Percentiles rank a stretch among this genome's conserved stretches.
phyloP scores from a whole-genome alignment of 2,329 filamentous ascomycete species.

The Trichophaea hybrida region DNA sequence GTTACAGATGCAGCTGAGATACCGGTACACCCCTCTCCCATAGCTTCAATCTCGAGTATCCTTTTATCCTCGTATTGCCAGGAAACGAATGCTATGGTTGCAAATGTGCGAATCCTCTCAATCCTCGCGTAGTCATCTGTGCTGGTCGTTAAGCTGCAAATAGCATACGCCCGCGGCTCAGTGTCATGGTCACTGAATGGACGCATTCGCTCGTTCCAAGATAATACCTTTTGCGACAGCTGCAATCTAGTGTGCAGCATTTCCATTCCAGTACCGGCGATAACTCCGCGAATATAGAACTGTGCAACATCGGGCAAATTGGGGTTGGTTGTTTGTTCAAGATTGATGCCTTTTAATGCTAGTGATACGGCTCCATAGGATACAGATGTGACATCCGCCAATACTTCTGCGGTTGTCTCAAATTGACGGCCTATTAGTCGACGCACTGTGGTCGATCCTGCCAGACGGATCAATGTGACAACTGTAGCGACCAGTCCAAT shows the following conservation, averaged over 20 bases:
- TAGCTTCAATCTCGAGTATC: not conserved
- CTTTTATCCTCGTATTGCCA: not conserved
- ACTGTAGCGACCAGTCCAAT: slow-evolving; percentile 18
- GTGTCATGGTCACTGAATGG: no score
- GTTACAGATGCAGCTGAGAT: not conserved
- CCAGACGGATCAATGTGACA: slow-evolving; percentile 13
- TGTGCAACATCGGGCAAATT: not conserved
- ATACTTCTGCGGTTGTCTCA: slow-evolving; percentile 11
- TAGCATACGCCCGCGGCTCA: not conserved
- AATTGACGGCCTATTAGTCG: slow-evolving; percentile 16
- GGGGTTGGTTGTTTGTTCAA: not conserved
- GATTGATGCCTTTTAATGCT: slow-evolving; percentile 2
- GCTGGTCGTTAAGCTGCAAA: not conserved
- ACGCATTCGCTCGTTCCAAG: not conserved
- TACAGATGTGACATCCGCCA: slow-evolving; percentile 16
- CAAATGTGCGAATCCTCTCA: not conserved
- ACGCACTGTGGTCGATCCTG: slow-evolving; percentile 1
- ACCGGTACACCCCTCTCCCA: not conserved
- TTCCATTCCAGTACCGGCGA: not conserved
- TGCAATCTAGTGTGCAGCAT: not conserved
- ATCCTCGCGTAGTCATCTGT: not conserved
- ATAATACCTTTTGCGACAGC: not conserved
- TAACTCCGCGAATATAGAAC: not conserved
- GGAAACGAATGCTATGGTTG: not conserved
- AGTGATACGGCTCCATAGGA: slow-evolving; percentile 11